These are phyloP conservation scores for Magnusiomyces ingens DNA, from an alignment of 1,139 yeast genomes.

Conservation along the genomic window DNA sequence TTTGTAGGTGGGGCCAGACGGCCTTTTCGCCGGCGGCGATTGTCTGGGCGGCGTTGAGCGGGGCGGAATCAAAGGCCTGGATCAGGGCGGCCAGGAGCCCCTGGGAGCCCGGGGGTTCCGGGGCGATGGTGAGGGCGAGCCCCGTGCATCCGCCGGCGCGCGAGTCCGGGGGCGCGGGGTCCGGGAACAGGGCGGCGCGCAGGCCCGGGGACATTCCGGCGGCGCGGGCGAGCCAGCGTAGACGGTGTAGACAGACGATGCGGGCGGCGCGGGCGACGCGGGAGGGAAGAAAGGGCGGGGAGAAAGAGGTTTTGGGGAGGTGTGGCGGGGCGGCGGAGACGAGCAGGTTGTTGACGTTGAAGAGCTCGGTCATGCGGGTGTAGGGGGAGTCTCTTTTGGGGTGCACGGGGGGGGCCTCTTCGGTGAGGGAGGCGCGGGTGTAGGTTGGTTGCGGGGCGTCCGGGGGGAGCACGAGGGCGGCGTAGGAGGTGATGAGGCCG, in stretches of 20 bases:
- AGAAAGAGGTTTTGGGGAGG: no score
- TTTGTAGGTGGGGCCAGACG: slow-evolving; percentile 87
- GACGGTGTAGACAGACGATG: slow-evolving; percentile 75
- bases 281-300: slow-evolving; percentile 22
- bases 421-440: slow-evolving; percentile 8
- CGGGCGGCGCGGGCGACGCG: slow-evolving; percentile 41
- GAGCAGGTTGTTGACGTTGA: slow-evolving; percentile 87
- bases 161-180: no score
- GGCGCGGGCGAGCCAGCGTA: slow-evolving; percentile 69
- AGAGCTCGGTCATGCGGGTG: slow-evolving; percentile 80
- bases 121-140: no score
- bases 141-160: no score
- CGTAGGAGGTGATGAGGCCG: slow-evolving; percentile 30
- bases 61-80: no score
- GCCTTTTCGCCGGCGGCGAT: slow-evolving; percentile 76
- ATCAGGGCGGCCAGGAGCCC: no score
- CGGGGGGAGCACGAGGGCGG: slow-evolving; percentile 15
- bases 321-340: slow-evolving; percentile 90
- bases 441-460: slow-evolving; percentile 15
- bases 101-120: no score
- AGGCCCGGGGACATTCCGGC: slow-evolving; percentile 27
- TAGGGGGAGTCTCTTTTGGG: slow-evolving; percentile 54
- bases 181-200: no score
- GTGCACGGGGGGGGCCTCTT: slow-evolving; percentile 7
- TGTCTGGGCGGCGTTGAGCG: neutral